phyloP scores from a whole-genome alignment of 495 filamentous ascomycete genomes.

The Tuber umbilicatum region DNA sequence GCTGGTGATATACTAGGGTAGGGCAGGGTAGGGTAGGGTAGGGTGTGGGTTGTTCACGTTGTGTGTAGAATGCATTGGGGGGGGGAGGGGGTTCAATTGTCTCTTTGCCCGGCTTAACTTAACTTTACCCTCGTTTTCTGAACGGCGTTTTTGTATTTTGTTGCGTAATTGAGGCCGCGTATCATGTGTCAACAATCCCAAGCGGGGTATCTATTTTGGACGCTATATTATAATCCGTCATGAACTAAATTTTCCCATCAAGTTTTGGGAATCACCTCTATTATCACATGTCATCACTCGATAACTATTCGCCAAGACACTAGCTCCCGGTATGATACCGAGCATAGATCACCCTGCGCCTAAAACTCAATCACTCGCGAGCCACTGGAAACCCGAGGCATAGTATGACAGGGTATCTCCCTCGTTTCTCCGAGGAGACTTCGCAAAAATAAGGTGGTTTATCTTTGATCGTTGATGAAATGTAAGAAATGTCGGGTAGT shows the following conservation, averaged over 20 bases:
- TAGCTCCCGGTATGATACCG: too few relatives aligned
- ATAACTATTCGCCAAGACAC: background rate
- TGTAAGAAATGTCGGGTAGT: background rate
- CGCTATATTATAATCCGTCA: background rate
- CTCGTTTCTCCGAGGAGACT: background rate
- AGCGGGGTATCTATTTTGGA: background rate
- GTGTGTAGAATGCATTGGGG: background rate
- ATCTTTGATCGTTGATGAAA: background rate
- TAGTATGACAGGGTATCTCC: background rate
- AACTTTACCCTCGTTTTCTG: background rate
- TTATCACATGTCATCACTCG: background rate
- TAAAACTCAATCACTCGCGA: background rate
- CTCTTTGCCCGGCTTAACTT: background rate
- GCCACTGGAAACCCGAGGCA: background rate
- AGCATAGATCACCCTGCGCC: background rate
- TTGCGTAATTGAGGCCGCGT: background rate
- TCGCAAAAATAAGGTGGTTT: background rate
- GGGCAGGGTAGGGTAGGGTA: background rate
- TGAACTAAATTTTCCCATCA: background rate
- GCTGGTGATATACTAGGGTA: background rate
- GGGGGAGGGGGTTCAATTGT: background rate
- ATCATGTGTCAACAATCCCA: background rate
- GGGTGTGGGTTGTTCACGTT: background rate
- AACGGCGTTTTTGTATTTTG: slow-evolving; percentile 2
- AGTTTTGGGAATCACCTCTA: background rate